Evolutionary conservation across 208 protist species (phyloP), one percentile per base, ranked within the genome.

Genomic region (Naegleria lovaniensis): DNA sequence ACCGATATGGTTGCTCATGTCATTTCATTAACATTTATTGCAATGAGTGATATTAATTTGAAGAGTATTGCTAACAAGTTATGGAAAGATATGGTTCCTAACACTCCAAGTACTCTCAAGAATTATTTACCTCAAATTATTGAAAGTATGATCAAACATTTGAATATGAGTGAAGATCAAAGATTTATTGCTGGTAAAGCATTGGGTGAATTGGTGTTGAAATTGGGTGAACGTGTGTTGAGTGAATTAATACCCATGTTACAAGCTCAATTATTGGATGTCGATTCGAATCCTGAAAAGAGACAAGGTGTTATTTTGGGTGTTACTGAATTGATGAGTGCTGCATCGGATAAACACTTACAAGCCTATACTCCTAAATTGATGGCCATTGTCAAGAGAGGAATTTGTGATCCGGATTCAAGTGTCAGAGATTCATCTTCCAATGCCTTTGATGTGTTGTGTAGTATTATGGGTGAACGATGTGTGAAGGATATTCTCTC

Each of bases 311-410:
- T 48, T 67, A 67, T 52, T 43, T 38, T 83, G 5, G 87, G 87
- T 51, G 7, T 90, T 13, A 90, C 33, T n/a, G 87, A 90, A 90
- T 83, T 90, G 16, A 51, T 90, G 52, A 51, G 33, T 11, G 48
- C 33, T 41, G 9, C 87, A 33, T 16, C 6, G 22, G 38, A 79
- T 5, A 90, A 48, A 51, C 87, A 90, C 4, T 79, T 90, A 5
- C 3, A 51, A 13, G 9, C 16, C 16, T 48, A 52, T 36, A 9
- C 33, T 36, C 0, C 6, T 11, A 36, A 15, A 41, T 36, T 90
- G 5, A 43, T 90, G 33, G 16, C n/a, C 48, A n/a, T 48, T 51
- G 55, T 90, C 0, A 41, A 25, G 5, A 25, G 19, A 83, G 55
- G 15, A 11, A 22, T 90, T 41, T 67, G 87, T 79, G 87, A 90